Evolutionary conservation across 2,329 filamentous ascomycete genomes (phyloP).

Genomic region (Ophiostoma sp.): DNA sequence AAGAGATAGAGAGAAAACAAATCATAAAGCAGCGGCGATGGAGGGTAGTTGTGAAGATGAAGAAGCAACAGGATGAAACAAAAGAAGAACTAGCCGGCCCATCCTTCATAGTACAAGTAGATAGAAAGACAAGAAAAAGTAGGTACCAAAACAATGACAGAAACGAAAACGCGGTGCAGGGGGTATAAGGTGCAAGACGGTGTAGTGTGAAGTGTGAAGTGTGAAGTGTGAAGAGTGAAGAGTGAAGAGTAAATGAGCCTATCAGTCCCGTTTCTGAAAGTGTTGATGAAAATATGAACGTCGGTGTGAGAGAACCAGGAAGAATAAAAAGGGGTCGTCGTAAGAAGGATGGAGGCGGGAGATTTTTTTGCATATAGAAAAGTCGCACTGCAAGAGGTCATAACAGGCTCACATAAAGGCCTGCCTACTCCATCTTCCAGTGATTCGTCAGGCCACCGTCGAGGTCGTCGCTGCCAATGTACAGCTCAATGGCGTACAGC

Average conservation of each 20-base stretch:
- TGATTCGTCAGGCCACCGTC: conserved; percentile 68
- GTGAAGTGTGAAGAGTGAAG: too few species aligned
- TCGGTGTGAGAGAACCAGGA: not conserved
- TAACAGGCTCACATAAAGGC: too few species aligned
- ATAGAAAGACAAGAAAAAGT: not conserved
- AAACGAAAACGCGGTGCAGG: conserved; percentile 15
- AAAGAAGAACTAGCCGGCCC: not conserved
- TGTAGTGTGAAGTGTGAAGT: not conserved
- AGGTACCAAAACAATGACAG: conserved; percentile 9
- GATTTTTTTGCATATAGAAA: too few species aligned
- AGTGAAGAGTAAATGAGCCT: not conserved
- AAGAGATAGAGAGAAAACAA: not conserved
- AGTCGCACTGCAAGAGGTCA: too few species aligned
- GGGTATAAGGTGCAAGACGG: conserved; percentile 19
- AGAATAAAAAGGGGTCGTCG: not conserved
- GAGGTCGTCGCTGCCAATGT: conserved; percentile 75
- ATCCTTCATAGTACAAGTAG: not conserved
- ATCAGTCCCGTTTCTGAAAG: not conserved
- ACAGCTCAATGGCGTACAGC: conserved; percentile 84
- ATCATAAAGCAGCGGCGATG: not conserved
- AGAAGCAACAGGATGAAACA: not conserved
- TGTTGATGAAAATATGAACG: too few species aligned
- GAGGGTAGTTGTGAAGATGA: not conserved
- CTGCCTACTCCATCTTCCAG: conserved; percentile 72
- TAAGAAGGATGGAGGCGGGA: not conserved